These are phyloP conservation scores for Fomitopsis pinicola DNA, from an alignment of 1,284 basidiomycete genomes.

Conservation along the genomic window DNA sequence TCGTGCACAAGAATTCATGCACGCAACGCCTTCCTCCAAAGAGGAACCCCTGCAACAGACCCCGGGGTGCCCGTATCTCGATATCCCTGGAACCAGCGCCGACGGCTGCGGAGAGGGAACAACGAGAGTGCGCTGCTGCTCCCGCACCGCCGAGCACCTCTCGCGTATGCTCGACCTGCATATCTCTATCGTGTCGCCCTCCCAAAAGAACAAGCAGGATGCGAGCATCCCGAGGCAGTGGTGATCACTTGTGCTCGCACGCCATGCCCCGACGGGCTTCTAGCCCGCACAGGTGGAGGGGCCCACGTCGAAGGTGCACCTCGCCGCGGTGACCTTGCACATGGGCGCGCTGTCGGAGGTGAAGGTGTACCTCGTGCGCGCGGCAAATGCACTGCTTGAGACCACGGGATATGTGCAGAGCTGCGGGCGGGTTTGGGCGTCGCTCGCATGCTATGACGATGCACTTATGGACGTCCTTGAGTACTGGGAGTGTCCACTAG, in stretches of 20 bases:
- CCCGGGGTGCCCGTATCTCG: neutral
- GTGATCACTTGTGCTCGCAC: conserved; percentile 62
- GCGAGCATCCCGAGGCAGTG: conserved; percentile 75
- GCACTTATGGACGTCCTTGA: conserved; percentile 57
- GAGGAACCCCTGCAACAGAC: conserved; percentile 4
- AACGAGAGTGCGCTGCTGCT: neutral
- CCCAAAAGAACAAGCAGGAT: conserved; percentile 51
- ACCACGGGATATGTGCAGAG: too few species aligned
- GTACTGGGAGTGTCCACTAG: conserved; percentile 50
- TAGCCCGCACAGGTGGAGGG: conserved; percentile 30
- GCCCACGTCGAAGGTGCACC: conserved; percentile 28
- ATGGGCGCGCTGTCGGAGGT: conserved; percentile 52
- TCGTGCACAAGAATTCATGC: conserved; percentile 48
- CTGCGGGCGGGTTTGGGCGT: conserved; percentile 46
- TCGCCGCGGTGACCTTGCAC: conserved; percentile 51
- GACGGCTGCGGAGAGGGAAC: neutral
- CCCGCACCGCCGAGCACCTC: conserved; percentile 26
- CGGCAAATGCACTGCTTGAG: conserved; percentile 51
- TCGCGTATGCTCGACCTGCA: conserved; percentile 62
- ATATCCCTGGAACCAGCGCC: neutral
- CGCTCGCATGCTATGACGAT: conserved; percentile 73
- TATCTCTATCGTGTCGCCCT: conserved; percentile 47
- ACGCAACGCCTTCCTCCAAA: conserved; percentile 34
- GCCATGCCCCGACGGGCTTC: conserved; percentile 46
- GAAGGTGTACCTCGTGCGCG: conserved; percentile 48